Evolutionary conservation across 129 eudicot species (phyloP), one percentile per base, ranked within the genome.

Genomic region (Silybum marianum): DNA sequence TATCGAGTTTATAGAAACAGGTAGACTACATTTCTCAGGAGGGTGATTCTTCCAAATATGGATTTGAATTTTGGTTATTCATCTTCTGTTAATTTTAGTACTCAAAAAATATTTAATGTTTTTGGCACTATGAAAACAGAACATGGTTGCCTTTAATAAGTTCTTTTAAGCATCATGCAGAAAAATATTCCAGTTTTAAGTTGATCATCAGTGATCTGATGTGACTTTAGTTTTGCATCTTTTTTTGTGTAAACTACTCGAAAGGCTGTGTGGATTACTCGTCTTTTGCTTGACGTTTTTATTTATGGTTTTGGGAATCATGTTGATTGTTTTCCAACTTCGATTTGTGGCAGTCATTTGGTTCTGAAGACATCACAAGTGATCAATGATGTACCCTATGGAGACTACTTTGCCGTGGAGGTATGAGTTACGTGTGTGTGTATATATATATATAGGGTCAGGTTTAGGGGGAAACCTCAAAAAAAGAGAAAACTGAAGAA

Each of bases 391-490:
- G 98, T 95, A 63, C 99, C 97, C 65, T 95, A 90, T 72, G 99
- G 89, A 76, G 99, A 95, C 86, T 95, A 95, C 90, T 95, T 95
- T 85, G 60, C 82, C 0, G 99, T 95, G 72, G 97, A 95, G 99
- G 99, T 92, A 89, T 81, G 74, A 32, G 23, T 76, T 70, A 13
- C 39, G 6, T 3, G 3, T 32, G 6, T 32, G 3, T 32, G 6
- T 32, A 32, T 32, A 32, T 32, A 32, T 32, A 32, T 32, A 32
- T 32, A 32, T 32, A 32, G 36, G 36, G 36, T 0, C 1, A 32
- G 6, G 36, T 32, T 32, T 0, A 32, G 36, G 6, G 6, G 36
- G 36, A 32, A 32, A 32, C 6, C 6, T 4, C 6, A 32, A 4
- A 32, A 26, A 26, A 26, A 26, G 2, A 32, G 36, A 32, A 32